These are phyloP conservation scores for Prunella vulgaris DNA, from an alignment of 257 asterid species.

Conservation along the genomic window DNA sequence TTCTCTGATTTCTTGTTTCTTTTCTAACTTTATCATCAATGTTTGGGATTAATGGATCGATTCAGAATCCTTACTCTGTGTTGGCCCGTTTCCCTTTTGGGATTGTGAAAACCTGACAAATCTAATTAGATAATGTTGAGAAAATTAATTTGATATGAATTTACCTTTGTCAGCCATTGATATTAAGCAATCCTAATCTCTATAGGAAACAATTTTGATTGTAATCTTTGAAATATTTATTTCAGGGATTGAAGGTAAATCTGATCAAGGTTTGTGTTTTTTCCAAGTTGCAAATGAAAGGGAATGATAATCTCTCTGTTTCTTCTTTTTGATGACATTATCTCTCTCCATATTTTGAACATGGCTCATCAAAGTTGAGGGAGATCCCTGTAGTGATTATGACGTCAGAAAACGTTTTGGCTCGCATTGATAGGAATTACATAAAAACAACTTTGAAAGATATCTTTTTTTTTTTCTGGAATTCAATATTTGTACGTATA, in stretches of 20 bases:
- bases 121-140: neutral
- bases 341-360: slow-evolving; percentile 13
- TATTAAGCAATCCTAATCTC: neutral
- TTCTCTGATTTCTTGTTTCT: too few species aligned
- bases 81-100: neutral
- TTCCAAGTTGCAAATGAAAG: neutral
- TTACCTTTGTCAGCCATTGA: neutral
- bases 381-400: slow-evolving; percentile 82
- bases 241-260: slow-evolving; percentile 85
- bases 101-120: neutral
- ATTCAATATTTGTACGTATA: too few species aligned
- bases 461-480: too few species aligned
- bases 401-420: slow-evolving; percentile 77
- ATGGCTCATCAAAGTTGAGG: slow-evolving; percentile 62
- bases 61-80: too few species aligned
- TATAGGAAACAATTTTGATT: neutral
- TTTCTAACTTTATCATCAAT: too few species aligned
- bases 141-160: neutral
- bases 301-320: neutral
- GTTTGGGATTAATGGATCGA: too few species aligned
- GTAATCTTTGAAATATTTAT: too few species aligned
- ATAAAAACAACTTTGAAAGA: too few species aligned
- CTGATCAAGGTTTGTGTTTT: slow-evolving; percentile 60
- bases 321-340: neutral
- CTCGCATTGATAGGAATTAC: too few species aligned